Evolutionary conservation across 306 rosid species (phyloP).

Genomic region (Dryas alaskensis): DNA sequence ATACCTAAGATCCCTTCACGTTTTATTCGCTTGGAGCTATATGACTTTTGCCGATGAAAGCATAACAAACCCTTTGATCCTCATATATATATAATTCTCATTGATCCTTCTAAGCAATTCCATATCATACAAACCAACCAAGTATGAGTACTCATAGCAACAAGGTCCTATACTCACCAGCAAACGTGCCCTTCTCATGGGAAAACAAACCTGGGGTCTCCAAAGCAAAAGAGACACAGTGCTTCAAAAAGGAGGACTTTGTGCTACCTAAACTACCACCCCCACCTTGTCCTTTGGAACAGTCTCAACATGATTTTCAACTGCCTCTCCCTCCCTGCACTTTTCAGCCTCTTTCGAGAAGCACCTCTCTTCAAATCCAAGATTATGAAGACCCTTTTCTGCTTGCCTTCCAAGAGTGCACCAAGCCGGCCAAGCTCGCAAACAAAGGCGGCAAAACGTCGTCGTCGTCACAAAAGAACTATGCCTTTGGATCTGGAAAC

Average conservation of each 20-base stretch:
- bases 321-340: conserved; percentile 79
- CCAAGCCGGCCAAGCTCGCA: conserved; percentile 31
- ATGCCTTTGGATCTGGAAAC: conserved; percentile 2
- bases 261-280: conserved; percentile 35
- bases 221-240: conserved; percentile 10
- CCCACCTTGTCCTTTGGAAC: conserved; percentile 42
- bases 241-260: no score
- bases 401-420: conserved; percentile 69
- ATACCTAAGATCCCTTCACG: conserved; percentile 11
- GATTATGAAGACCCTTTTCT: conserved; percentile 55
- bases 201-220: conserved; percentile 68
- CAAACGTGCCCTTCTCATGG: conserved; percentile 71
- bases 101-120: not conserved
- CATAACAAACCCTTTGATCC: not conserved
- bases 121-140: not conserved
- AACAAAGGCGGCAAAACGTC: conserved; percentile 20
- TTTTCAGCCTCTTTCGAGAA: conserved; percentile 48
- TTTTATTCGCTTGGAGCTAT: conserved; percentile 33
- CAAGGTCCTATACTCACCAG: conserved; percentile 13
- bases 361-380: conserved; percentile 34
- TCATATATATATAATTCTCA: not conserved
- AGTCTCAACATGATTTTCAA: conserved; percentile 28
- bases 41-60: not conserved
- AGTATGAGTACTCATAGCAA: conserved; percentile 1
- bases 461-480: not conserved